Evolutionary conservation across 345 rosid species (phyloP).

Genomic region (Draba incana): DNA sequence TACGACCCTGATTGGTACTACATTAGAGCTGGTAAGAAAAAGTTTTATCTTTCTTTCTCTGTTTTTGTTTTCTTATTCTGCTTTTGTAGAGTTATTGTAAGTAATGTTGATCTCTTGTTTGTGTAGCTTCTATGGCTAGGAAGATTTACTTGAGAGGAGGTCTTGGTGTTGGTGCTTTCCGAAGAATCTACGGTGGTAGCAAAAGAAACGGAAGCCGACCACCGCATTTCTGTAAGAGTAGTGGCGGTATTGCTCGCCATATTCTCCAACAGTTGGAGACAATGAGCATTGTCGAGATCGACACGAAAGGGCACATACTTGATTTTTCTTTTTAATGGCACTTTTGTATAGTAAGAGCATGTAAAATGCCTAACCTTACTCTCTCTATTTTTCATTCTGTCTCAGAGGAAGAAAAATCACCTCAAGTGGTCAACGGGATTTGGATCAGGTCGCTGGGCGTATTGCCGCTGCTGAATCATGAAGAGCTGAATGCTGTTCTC

Average conservation of each 20-base stretch:
- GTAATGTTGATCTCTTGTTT: not conserved
- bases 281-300: slow-evolving; percentile 59
- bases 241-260: slow-evolving; percentile 76
- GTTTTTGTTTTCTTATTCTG: not conserved
- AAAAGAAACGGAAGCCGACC: slow-evolving; percentile 78
- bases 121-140: slow-evolving; percentile 81
- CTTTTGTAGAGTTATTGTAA: not conserved
- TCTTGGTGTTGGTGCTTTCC: slow-evolving; percentile 79
- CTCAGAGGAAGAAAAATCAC: slow-evolving; percentile 78
- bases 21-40: slow-evolving; percentile 58
- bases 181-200: slow-evolving; percentile 78
- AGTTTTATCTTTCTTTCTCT: not conserved
- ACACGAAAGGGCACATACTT: slow-evolving; percentile 54
- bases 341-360: not conserved
- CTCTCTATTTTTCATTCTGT: not conserved
- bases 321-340: not conserved
- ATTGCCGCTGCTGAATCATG: slow-evolving; percentile 53
- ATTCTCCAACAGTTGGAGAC: slow-evolving; percentile 71
- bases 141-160: slow-evolving; percentile 81
- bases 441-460: slow-evolving; percentile 84
- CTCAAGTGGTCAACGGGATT: slow-evolving; percentile 76
- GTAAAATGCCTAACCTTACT: not conserved
- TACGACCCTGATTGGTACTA: slow-evolving; percentile 89
- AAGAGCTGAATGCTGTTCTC: slow-evolving; percentile 20
- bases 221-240: slow-evolving; percentile 77